A percentile compares a stretch with the other conserved stretches of the same genome.
phyloP scores from a whole-genome alignment of 768 basidiomycete genomes.

The Boletus vermiculosoides region DNA sequence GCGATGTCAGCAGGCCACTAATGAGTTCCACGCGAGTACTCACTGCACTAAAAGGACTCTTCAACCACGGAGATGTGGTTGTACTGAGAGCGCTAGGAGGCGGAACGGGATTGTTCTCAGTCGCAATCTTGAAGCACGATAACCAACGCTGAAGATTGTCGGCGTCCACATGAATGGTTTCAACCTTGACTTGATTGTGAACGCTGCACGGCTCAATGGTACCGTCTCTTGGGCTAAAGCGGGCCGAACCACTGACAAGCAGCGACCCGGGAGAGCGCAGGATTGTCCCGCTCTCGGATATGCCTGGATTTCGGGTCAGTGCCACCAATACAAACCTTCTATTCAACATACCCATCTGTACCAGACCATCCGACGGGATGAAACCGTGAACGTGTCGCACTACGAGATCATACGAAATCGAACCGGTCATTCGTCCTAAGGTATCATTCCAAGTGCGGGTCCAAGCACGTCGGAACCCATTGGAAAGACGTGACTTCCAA shows the following conservation, averaged over 20 bases:
- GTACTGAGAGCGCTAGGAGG: constrained; percentile 5
- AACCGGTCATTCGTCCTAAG: constrained; percentile 61
- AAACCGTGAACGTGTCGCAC: constrained; percentile 48
- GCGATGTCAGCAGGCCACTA: constrained; percentile 1
- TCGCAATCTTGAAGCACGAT: constrained; percentile 8
- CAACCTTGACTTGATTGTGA: constrained; percentile 44
- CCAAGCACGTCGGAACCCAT: constrained; percentile 62
- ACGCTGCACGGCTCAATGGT: constrained; percentile 54
- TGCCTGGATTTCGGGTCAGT: constrained; percentile 10
- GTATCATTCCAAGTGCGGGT: constrained; percentile 70
- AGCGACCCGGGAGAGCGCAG: constrained; percentile 47
- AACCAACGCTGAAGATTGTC: constrained; percentile 35
- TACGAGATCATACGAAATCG: constrained; percentile 49
- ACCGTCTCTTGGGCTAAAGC: constrained; percentile 59
- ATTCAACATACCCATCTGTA: constrained; percentile 30
- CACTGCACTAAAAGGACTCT: constrained; percentile 27
- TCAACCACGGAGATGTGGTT: constrained; percentile 27
- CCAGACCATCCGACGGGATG: constrained; percentile 25
- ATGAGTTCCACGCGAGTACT: constrained; percentile 5
- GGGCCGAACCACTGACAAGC: constrained; percentile 45
- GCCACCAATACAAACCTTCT: not conserved
- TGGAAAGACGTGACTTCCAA: constrained; percentile 62
- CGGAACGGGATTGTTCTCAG: constrained; percentile 1
- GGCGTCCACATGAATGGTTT: constrained; percentile 45
- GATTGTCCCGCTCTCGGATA: constrained; percentile 36